Evolutionary conservation across 352 stramenopile genomes (phyloP).

Genomic region (Globisporangium solare): DNA sequence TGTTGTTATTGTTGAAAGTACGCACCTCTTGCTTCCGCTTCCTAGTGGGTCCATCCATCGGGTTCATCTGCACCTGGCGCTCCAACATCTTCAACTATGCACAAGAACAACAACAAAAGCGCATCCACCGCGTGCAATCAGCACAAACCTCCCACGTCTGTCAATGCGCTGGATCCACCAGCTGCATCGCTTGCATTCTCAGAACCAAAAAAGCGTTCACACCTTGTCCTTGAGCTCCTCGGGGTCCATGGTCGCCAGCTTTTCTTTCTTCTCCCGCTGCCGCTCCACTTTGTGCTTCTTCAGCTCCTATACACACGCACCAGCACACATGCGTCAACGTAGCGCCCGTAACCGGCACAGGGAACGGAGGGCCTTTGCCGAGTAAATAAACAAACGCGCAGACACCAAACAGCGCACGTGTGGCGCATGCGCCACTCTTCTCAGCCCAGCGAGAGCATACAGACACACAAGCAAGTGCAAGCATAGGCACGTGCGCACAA

Average conservation of each 20-base stretch:
- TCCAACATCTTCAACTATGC: constrained; percentile 55
- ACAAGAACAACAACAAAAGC: background rate
- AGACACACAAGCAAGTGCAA: background rate
- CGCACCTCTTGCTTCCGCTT: constrained; percentile 69
- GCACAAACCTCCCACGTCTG: background rate
- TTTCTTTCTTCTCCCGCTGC: constrained; percentile 53
- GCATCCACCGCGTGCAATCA: background rate
- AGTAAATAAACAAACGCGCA: no score
- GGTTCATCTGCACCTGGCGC: constrained; percentile 51
- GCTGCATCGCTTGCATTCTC: background rate
- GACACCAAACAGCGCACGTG: no score
- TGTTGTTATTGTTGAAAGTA: no score
- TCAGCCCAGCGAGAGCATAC: no score
- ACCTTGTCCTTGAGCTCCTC: constrained; percentile 47
- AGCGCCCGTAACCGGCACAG: no score
- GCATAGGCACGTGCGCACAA: no score
- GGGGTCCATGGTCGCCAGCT: constrained; percentile 52
- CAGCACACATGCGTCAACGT: background rate
- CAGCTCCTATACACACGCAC: constrained; percentile 37
- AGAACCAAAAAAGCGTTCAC: background rate
- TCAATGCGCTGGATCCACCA: no score
- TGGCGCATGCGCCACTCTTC: no score
- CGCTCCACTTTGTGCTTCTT: constrained; percentile 69
- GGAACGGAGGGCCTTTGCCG: no score
- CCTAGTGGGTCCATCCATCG: constrained; percentile 55